These are phyloP conservation scores for Daldinia concentrica DNA, from an alignment of 495 filamentous ascomycete genomes.

Conservation along the genomic window DNA sequence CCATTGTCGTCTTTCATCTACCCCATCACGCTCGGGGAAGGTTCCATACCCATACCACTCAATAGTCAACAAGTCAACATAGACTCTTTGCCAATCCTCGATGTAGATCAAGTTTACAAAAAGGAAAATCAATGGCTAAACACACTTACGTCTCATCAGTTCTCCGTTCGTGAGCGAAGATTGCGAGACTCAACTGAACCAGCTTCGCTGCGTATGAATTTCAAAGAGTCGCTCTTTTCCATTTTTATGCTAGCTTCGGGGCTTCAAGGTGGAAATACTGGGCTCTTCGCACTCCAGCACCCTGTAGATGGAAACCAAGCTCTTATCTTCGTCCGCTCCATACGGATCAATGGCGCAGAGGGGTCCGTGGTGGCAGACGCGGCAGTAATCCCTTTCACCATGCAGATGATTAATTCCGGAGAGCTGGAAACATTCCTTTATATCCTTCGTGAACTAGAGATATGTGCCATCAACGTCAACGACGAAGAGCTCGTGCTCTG, in stretches of 20 bases:
- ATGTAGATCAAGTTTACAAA: constrained; percentile 38
- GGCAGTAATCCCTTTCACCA: constrained; percentile 57
- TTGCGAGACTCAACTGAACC: constrained; percentile 38
- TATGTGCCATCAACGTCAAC: constrained; percentile 48
- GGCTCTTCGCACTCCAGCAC: constrained; percentile 51
- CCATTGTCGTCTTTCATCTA: constrained; percentile 41
- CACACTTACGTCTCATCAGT: constrained; percentile 48
- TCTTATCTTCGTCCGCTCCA: constrained; percentile 52
- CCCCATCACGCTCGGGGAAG: constrained; percentile 35
- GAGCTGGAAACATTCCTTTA: constrained; percentile 47
- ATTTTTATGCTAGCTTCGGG: constrained; percentile 58
- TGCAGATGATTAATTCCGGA: constrained; percentile 28
- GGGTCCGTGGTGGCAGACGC: constrained; percentile 58
- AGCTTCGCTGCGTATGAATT: constrained; percentile 47
- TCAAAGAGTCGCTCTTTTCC: constrained; percentile 60
- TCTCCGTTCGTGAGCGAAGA: constrained; percentile 53
- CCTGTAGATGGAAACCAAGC: constrained; percentile 46
- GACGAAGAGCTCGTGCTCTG: constrained; percentile 59
- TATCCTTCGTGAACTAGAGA: constrained; percentile 35
- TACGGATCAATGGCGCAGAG: constrained; percentile 54
- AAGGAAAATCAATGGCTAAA: constrained; percentile 48
- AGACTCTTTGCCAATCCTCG: constrained; percentile 53
- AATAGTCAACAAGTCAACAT: constrained; percentile 56
- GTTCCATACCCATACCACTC: constrained; percentile 42
- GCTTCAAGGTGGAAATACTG: constrained; percentile 47